phyloP scores from a whole-genome alignment of 768 basidiomycete species.

The Collybia sordida region DNA sequence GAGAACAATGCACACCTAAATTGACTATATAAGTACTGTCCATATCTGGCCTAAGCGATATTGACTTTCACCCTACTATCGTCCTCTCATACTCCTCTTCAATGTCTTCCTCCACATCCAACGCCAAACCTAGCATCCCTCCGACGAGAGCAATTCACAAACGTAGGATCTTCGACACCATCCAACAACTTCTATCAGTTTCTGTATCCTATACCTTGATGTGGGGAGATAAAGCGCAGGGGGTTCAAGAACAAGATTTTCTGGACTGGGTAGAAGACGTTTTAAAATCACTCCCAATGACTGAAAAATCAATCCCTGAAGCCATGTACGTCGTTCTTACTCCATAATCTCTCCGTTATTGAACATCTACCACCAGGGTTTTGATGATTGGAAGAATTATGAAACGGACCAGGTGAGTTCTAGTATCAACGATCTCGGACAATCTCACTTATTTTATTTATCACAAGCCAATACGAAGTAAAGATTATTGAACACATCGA shows the following conservation, averaged over 20 bases:
- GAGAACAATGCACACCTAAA: slow-evolving; percentile 3
- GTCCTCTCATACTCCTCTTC: background rate
- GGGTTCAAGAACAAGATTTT: slow-evolving; percentile 1
- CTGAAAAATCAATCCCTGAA: background rate
- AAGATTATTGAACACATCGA: background rate
- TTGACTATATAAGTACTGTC: background rate
- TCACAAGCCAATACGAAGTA: background rate
- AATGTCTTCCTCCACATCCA: background rate
- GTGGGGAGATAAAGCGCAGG: background rate
- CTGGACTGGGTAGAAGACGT: slow-evolving; percentile 6
- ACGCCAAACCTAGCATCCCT: background rate
- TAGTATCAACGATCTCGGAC: no score
- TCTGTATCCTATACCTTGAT: background rate
- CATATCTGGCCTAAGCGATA: background rate
- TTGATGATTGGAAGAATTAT: background rate
- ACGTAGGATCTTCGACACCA: background rate
- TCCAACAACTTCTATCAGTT: background rate
- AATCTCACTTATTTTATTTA: no score
- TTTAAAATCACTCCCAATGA: background rate
- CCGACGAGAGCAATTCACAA: slow-evolving; percentile 1
- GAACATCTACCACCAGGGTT: background rate
- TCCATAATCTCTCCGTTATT: background rate
- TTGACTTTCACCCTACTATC: background rate
- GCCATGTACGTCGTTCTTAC: background rate
- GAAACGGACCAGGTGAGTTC: background rate